phyloP scores from a whole-genome alignment of 495 filamentous ascomycete genomes.

The Beverwykella pulmonaria region DNA sequence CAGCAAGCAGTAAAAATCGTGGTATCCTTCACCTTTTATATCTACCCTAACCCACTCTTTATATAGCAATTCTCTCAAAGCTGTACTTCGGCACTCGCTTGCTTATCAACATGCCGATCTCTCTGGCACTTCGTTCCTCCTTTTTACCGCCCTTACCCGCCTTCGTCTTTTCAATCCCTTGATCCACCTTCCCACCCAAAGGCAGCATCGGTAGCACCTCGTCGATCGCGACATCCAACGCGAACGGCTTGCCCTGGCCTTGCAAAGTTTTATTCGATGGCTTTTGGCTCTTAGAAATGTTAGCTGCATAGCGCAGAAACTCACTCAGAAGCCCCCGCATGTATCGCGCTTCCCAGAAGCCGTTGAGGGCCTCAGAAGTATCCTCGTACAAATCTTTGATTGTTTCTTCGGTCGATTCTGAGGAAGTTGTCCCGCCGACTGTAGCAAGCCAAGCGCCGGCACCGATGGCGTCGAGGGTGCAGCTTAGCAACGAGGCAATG shows the following conservation, averaged over 20 bases:
- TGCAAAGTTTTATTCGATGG: slow-evolving; percentile 12
- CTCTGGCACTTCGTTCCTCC: slow-evolving; percentile 62
- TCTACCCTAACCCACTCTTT: neutral
- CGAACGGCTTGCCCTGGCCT: slow-evolving; percentile 27
- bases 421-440: slow-evolving; percentile 53
- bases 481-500: slow-evolving; percentile 69
- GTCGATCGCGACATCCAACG: slow-evolving; percentile 35
- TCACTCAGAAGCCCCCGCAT: slow-evolving; percentile 70
- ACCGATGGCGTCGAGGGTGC: slow-evolving; percentile 82
- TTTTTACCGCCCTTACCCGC: slow-evolving; percentile 66
- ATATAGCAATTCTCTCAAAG: slow-evolving; percentile 70
- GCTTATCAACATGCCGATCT: slow-evolving; percentile 72
- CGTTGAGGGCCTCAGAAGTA: slow-evolving; percentile 73
- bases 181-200: slow-evolving; percentile 70
- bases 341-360: slow-evolving; percentile 71
- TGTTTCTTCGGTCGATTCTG: slow-evolving; percentile 59
- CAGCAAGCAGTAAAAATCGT: neutral
- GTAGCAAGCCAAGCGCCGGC: slow-evolving; percentile 79
- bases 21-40: neutral
- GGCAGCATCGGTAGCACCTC: slow-evolving; percentile 57
- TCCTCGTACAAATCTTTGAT: slow-evolving; percentile 71
- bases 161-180: slow-evolving; percentile 56
- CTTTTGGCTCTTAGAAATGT: slow-evolving; percentile 23
- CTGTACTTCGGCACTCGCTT: slow-evolving; percentile 76
- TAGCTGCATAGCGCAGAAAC: slow-evolving; percentile 63